A percentile compares a stretch with the other conserved stretches of the same genome.
Evolutionary conservation across 139 green algal genomes (phyloP).

Genomic region (Tetraselmis striata): DNA sequence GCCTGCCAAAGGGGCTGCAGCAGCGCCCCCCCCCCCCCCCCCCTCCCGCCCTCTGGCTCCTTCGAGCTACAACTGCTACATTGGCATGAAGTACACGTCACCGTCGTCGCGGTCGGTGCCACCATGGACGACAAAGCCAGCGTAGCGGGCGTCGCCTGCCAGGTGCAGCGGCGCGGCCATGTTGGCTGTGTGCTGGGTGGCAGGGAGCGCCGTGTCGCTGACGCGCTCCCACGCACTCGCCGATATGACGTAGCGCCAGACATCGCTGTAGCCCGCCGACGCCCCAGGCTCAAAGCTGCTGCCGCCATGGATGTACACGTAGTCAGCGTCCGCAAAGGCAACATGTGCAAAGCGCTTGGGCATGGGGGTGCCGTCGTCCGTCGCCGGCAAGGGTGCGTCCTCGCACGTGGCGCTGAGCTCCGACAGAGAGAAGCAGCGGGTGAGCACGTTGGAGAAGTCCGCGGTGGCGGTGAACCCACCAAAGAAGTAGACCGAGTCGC

Average conservation of each 20-base stretch:
- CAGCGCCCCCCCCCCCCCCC: too few species aligned
- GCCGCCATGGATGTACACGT: neutral
- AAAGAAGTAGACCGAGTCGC: slow-evolving; percentile 8
- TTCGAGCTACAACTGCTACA: neutral
- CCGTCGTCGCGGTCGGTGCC: neutral
- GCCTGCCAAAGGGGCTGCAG: too few species aligned
- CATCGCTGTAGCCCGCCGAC: neutral
- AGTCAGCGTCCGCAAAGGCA: neutral
- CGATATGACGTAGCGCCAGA: neutral
- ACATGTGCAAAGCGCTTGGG: neutral
- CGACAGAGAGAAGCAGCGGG: neutral
- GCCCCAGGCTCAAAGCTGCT: neutral
- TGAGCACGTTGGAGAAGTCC: neutral
- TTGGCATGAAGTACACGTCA: neutral
- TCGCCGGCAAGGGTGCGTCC: neutral
- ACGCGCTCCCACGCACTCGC: neutral
- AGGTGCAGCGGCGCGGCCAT: neutral
- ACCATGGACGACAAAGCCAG: neutral
- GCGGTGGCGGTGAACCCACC: neutral
- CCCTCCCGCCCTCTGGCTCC: too few species aligned
- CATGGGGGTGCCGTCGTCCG: neutral
- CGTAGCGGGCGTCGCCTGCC: neutral
- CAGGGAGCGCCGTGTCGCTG: neutral
- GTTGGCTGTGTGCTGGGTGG: neutral
- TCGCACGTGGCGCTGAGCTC: neutral